These are phyloP conservation scores for Toxicodendron radicans DNA, from an alignment of 345 rosid species.

Conservation along the genomic window DNA sequence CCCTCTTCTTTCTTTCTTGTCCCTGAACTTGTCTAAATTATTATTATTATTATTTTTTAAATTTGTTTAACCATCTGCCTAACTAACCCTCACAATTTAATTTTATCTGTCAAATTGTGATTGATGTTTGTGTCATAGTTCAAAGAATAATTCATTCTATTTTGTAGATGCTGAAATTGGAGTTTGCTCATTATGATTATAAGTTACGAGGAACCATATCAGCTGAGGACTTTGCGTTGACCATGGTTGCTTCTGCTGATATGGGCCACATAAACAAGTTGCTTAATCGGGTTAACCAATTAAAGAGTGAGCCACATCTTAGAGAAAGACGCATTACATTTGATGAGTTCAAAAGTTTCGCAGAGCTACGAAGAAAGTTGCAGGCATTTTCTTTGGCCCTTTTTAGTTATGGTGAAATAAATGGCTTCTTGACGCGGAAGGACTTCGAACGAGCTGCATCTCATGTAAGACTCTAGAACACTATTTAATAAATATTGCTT, in stretches of 20 bases:
- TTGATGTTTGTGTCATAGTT: not conserved
- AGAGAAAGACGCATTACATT: conserved; percentile 54
- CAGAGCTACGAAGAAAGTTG: conserved; percentile 72
- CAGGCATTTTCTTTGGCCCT: conserved; percentile 85
- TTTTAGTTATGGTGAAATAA: conserved; percentile 79
- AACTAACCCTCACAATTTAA: not conserved
- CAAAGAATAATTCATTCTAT: conserved; percentile 5
- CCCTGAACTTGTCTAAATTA: not conserved
- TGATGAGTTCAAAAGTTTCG: conserved; percentile 78
- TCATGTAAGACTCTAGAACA: conserved; percentile 42
- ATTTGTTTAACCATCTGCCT: too few relatives aligned
- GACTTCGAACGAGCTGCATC: conserved; percentile 93
- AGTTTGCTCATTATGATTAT: conserved; percentile 92
- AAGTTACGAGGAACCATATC: conserved; percentile 64
- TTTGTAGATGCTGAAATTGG: conserved; percentile 71
- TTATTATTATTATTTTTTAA: too few relatives aligned
- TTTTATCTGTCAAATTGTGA: not conserved
- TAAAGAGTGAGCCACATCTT: conserved; percentile 49
- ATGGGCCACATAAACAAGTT: conserved; percentile 61
- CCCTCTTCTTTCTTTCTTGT: not conserved
- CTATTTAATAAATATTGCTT: not conserved
- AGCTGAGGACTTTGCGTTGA: conserved; percentile 88
- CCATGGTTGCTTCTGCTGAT: conserved; percentile 96
- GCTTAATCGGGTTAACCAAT: conserved; percentile 66
- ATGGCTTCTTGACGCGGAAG: conserved; percentile 63